A percentile compares a stretch with the other conserved stretches of the same genome.
phyloP scores from a whole-genome alignment of 192 early-diverging fungal genomes.

The Backusella westeae region DNA sequence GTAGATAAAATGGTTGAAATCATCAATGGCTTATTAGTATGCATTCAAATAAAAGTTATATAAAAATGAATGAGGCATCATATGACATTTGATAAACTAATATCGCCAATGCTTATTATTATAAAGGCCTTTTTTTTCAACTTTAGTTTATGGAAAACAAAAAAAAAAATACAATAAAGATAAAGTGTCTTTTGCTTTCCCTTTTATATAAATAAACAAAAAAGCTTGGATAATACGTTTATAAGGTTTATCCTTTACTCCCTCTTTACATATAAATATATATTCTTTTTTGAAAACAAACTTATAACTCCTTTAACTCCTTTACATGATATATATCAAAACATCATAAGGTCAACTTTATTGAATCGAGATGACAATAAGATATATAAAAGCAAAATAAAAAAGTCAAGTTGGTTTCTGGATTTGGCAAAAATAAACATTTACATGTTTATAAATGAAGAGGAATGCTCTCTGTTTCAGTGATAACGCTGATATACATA shows the following conservation, averaged over 20 bases:
- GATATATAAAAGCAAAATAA: background rate
- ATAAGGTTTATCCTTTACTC: background rate
- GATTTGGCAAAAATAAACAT: background rate
- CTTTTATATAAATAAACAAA: background rate
- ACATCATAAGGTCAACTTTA: background rate
- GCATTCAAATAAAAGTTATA: background rate
- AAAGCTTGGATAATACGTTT: background rate
- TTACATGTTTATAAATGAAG: background rate
- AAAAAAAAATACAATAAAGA: background rate
- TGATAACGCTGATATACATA: background rate
- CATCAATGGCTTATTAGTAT: background rate
- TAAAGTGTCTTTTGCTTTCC: background rate
- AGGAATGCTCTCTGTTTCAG: background rate
- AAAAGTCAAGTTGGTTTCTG: background rate
- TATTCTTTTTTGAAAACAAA: background rate
- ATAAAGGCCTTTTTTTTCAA: background rate
- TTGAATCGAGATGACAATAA: background rate
- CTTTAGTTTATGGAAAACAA: background rate
- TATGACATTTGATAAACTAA: background rate
- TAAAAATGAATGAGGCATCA: background rate
- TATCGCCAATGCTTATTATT: background rate
- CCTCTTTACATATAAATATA: background rate
- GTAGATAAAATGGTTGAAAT: slow-evolving; percentile 3
- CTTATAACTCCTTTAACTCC: background rate
- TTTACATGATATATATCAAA: background rate